A percentile compares a stretch with the other conserved stretches of the same genome.
phyloP scores from a whole-genome alignment of 2,329 filamentous ascomycete genomes.

The Lecanicillium sp. region DNA sequence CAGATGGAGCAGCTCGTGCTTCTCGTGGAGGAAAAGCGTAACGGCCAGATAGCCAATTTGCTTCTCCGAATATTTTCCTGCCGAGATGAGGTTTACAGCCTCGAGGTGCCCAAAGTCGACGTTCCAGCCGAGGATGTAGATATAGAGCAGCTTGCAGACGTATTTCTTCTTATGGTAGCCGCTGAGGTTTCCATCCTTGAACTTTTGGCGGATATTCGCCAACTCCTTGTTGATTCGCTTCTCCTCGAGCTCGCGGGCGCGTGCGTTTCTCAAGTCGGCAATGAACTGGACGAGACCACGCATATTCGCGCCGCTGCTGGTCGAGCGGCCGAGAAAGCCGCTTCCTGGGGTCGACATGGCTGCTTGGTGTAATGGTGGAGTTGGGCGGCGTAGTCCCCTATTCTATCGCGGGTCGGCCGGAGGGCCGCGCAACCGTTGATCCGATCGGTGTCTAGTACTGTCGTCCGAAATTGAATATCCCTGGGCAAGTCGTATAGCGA shows the following conservation, averaged over 20 bases:
- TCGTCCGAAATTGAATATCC: too few species aligned
- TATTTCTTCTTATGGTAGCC: conserved; percentile 99
- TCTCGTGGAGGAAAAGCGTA: conserved; percentile 92
- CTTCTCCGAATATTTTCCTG: conserved; percentile 96
- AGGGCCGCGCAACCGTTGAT: too few species aligned
- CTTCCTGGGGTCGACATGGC: conserved; percentile 48
- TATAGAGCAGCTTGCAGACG: conserved; percentile 98
- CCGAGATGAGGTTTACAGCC: conserved; percentile 94
- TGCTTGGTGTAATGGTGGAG: conserved; percentile 7
- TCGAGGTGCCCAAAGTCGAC: conserved; percentile 98
- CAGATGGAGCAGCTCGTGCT: conserved; percentile 90
- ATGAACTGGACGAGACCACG: conserved; percentile 95
- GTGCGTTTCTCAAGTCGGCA: conserved; percentile 87
- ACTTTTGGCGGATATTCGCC: conserved; percentile 96
- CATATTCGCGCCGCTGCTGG: conserved; percentile 59
- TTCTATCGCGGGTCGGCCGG: too few species aligned
- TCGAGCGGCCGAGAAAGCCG: conserved; percentile 59
- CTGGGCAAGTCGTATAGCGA: too few species aligned
- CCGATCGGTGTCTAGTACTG: too few species aligned
- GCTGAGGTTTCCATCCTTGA: conserved; percentile 88
- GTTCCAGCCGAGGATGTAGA: conserved; percentile 98
- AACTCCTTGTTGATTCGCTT: conserved; percentile 99
- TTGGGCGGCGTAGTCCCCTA: too few species aligned
- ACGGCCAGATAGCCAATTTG: conserved; percentile 98
- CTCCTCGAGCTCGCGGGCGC: conserved; percentile 92